These are phyloP conservation scores for Quercus gilva DNA, from an alignment of 306 rosid species.

Conservation along the genomic window DNA sequence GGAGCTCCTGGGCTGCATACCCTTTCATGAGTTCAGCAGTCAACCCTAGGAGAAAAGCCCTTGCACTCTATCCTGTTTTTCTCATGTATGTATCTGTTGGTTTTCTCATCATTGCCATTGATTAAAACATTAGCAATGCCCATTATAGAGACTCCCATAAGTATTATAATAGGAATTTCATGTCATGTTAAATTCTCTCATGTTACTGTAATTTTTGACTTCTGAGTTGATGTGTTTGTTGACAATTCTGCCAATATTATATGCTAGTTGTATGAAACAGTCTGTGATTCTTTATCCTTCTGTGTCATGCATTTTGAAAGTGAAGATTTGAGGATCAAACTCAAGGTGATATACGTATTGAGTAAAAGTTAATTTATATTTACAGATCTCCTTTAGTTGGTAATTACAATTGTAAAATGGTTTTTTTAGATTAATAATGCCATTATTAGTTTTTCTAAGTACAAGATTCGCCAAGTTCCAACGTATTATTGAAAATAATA, in stretches of 20 bases:
- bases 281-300: not conserved
- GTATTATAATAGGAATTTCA: conserved; percentile 48
- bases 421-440: not conserved
- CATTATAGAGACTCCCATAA: conserved; percentile 25
- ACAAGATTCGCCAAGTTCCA: not conserved
- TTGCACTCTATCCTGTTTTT: conserved; percentile 95
- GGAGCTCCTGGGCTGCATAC: conserved; percentile 99
- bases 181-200: conserved; percentile 28
- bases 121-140: conserved; percentile 39
- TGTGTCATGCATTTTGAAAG: not conserved
- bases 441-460: not conserved
- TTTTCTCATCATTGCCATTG: conserved; percentile 96
- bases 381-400: not conserved
- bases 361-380: not conserved
- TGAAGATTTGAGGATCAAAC: not conserved
- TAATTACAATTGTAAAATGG: not conserved
- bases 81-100: conserved; percentile 99
- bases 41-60: conserved; percentile 98
- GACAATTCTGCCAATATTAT: conserved; percentile 18
- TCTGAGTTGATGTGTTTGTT: conserved; percentile 31
- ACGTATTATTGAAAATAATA: too few relatives aligned
- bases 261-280: conserved; percentile 44
- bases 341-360: not conserved
- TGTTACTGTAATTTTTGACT: conserved; percentile 9
- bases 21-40: conserved; percentile 99